Base-by-base conservation (phyloP, 1,284 basidiomycete genomes). In the Sparassis latifolia region DNA sequence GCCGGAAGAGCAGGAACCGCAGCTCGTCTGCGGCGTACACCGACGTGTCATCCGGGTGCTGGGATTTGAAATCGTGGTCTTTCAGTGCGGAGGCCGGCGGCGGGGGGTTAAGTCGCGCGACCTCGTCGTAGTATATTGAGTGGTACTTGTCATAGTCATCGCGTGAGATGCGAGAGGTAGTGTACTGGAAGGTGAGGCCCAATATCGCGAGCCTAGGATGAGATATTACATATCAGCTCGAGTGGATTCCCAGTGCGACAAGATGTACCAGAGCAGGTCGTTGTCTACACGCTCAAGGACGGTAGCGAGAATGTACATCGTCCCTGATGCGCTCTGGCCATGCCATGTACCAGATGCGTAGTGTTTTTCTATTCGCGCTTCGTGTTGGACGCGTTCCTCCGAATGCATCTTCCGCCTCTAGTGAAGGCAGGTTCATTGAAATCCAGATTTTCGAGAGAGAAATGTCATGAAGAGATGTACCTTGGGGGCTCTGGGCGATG, bases 111-210 rank as follows among this genome's bases (percentile, higher is more conserved):
- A 97, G 78, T 7, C 94, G 86, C 2, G 83, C 87, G 39, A 96
- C 95, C 70, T 97, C 94, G 66, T 96, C 92, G 50, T 83, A 71
- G 65, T 90, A 93, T 45, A 92, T 73, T 2, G 76, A 65, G 49
- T 94, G 86, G 62, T 84, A 88, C 55, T 74, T 76, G 57, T 97
- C 92, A 70, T 99, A 99, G 44, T 77, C 77, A 33, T 86, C 81
- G 45, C 92, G 82, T 56, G 95, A 90, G 73, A 98, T 93, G 59
- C 86, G 84, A 44, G 89, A 84, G 10, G 89, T 82, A 33, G 82
- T 80, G 68, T 97, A 99, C 72, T 99, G 97, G 63, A 86, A 86
- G 7, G 97, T 98, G 28, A 98, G 77, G 27, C 93, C 94, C 44
- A 99, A 78, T 53, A 99, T 94, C 12, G 95, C 93, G 43, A 96